phyloP scores from a whole-genome alignment of 1,284 basidiomycete species.

The Leccinum idahoense region DNA sequence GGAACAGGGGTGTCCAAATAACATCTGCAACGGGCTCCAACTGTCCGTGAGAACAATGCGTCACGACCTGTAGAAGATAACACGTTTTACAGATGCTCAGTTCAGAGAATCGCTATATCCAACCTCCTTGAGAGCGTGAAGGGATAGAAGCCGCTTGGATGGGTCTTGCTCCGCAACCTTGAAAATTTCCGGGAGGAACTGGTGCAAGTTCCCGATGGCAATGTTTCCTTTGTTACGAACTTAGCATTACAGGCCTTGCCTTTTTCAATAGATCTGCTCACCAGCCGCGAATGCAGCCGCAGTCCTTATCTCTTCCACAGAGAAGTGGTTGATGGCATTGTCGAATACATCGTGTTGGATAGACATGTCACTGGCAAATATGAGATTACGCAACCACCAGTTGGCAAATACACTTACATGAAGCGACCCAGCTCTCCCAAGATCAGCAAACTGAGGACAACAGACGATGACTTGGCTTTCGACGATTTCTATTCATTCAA shows the following conservation, averaged over 20 bases:
- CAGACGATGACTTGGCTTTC: constrained; percentile 61
- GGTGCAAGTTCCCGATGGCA: constrained; percentile 83
- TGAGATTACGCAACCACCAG: constrained; percentile 6
- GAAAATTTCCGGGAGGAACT: constrained; percentile 83
- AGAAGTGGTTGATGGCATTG: constrained; percentile 70
- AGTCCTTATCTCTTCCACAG: constrained; percentile 68
- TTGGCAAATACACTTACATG: constrained; percentile 49
- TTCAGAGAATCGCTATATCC: constrained; percentile 2
- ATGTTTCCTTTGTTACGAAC: constrained; percentile 68
- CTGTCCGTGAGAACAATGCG: constrained; percentile 80
- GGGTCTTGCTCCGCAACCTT: constrained; percentile 74
- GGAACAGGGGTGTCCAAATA: constrained; percentile 88
- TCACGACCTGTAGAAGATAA: constrained; percentile 63
- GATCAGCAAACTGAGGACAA: constrained; percentile 81
- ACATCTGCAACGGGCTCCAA: constrained; percentile 80
- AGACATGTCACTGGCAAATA: constrained; percentile 68
- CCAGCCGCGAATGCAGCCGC: constrained; percentile 92
- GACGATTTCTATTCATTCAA: constrained; percentile 42
- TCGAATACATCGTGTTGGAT: constrained; percentile 74
- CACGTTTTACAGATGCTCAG: not conserved
- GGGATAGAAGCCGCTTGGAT: constrained; percentile 76
- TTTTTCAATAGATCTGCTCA: constrained; percentile 25
- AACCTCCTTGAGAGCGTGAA: constrained; percentile 93
- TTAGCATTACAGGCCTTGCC: not conserved
- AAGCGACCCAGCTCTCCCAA: constrained; percentile 88